Evolutionary conservation across 495 filamentous ascomycete genomes (phyloP), one percentile per base, ranked within the genome.

Genomic region (Aspergillus conjunctus): DNA sequence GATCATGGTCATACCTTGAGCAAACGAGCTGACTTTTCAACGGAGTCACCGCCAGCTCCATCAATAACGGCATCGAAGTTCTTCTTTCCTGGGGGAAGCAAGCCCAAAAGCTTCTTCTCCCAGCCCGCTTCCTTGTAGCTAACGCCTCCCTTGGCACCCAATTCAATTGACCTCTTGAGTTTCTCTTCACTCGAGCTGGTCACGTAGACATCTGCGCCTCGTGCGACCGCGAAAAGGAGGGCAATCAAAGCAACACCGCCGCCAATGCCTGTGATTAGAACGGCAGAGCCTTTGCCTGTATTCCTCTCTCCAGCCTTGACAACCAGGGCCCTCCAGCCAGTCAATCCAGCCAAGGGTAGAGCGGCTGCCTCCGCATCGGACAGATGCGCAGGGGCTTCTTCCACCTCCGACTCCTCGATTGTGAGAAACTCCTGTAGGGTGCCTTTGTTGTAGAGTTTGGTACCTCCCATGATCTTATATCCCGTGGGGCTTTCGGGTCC

Each of bases 311-410:
- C 83, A 37, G 79, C 81, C 68, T 93, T 97, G 2, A 79, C 88
- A 20, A 92, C 81, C 54, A 92, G 73, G 0, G 93, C 92, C 34
- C 93, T 78, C 89, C 90, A 97, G 11, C 79, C 93, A n/a, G 93
- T 97, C 63, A 96, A 68, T 0, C 91, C 93, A 0, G 88, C 88
- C 33, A 96, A 71, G 1, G 92, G 92, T 32, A 97, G 64, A 14
- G 90, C 91, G 0, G 92, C 93, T 0, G 88, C 91, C 74, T 96
- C 91, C 0, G 78, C 79, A 56, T 87, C 73, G 0, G 74, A 79
- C 8, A 97, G 74, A 74, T 96, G 90, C 54, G 68, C 78, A 3
- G 93, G 92, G 15, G 85, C 87, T 59, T 82, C 78, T 60, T 93
- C 91, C 8, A 94, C 80, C 68, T 96, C 91, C 20, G 68, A 76